Evolutionary conservation across 202 grass and related monocot genomes (phyloP).

Genomic region (Schoenoplectus triqueter): DNA sequence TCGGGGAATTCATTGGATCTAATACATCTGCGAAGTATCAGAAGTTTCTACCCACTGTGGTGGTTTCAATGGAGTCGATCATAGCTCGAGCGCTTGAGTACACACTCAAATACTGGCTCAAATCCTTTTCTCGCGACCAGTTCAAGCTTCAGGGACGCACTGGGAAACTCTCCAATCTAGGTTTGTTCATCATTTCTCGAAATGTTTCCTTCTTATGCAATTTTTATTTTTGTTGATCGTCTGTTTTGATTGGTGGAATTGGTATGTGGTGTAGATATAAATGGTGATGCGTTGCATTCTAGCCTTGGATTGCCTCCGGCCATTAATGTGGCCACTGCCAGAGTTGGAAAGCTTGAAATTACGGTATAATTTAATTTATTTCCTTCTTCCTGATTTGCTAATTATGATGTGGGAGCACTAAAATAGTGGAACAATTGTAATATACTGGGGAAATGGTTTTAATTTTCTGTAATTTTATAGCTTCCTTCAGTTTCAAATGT

Average conservation of each 20-base stretch:
- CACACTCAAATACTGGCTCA: constrained; percentile 99
- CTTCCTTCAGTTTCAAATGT: constrained; percentile 99
- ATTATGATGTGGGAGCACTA: not conserved
- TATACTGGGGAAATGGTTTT: not conserved
- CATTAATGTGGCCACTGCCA: constrained; percentile 70
- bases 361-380: constrained; percentile 54
- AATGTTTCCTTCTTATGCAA: constrained; percentile 13
- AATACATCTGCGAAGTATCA: not conserved
- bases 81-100: constrained; percentile 98
- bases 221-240: constrained; percentile 34
- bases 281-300: constrained; percentile 91
- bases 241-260: constrained; percentile 25
- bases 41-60: constrained; percentile 17
- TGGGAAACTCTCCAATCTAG: constrained; percentile 90
- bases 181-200: constrained; percentile 43
- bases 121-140: constrained; percentile 98
- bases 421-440: not conserved
- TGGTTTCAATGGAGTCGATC: constrained; percentile 87
- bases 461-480: constrained; percentile 47
- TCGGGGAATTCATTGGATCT: constrained; percentile 41
- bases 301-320: constrained; percentile 86
- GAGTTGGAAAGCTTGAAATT: constrained; percentile 93
- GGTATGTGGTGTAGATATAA: constrained; percentile 68
- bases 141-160: constrained; percentile 99
- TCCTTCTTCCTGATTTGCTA: not conserved